Conservation (phyloP, 1,284 basidiomycete species). For the Naganishia cerealis region DNA sequence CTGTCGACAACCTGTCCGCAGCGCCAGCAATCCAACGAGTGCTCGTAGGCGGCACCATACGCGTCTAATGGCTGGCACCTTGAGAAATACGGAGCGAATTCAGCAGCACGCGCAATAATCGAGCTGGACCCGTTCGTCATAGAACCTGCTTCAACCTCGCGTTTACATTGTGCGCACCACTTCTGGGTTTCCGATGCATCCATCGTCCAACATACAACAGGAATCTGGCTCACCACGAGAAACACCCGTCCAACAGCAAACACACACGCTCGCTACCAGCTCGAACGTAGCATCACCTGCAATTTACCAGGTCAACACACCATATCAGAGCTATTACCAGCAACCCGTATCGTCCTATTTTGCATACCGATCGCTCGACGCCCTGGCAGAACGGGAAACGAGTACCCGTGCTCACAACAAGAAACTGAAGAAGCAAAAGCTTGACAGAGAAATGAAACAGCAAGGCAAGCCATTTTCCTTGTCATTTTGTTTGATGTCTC, state of each 20-base stretch:
- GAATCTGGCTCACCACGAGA: conserved; percentile 9
- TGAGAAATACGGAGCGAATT: not conserved
- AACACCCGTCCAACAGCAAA: conserved; percentile 7
- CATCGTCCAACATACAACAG: conserved; percentile 12
- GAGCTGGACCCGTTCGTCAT: conserved; percentile 10
- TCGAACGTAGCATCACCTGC: not conserved
- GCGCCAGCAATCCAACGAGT: not conserved
- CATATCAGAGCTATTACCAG: conserved; percentile 19
- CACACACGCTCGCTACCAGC: not conserved
- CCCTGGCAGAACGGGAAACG: conserved; percentile 23
- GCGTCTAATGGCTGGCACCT: conserved; percentile 11
- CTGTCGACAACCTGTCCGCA: not conserved
- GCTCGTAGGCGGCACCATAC: not conserved
- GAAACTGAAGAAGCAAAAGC: conserved; percentile 5
- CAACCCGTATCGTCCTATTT: not conserved
- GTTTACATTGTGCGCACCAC: not conserved
- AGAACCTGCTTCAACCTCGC: conserved; percentile 28
- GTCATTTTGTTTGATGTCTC: not conserved
- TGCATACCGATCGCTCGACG: conserved; percentile 19
- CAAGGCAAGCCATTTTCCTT: conserved; percentile 1
- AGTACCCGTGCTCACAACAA: not conserved
- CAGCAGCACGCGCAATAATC: not conserved
- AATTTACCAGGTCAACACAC: not conserved
- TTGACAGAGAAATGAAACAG: conserved; percentile 18
- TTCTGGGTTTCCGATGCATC: conserved; percentile 18